A percentile compares a stretch with the other conserved stretches of the same genome.
phyloP scores from a whole-genome alignment of 129 eudicot genomes.

The Flaveria bidentis region DNA sequence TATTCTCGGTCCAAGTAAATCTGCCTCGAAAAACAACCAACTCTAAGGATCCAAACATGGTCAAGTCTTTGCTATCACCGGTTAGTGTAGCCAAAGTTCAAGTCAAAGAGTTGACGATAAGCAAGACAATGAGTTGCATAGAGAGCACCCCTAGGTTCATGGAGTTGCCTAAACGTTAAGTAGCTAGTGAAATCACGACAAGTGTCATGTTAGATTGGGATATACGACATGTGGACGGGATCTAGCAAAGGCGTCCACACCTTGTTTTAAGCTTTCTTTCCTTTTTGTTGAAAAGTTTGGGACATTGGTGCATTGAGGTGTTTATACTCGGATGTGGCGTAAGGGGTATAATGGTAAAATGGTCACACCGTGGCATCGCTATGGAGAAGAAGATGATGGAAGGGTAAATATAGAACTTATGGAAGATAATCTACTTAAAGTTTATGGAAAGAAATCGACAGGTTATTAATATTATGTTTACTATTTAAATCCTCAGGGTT shows the following conservation, averaged over 20 bases:
- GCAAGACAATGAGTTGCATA: slow-evolving; percentile 47
- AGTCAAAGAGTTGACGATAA: slow-evolving; percentile 41
- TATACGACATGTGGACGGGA: slow-evolving; percentile 24
- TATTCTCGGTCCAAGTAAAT: slow-evolving; percentile 57
- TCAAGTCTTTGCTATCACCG: slow-evolving; percentile 6
- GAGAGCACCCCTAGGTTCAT: slow-evolving; percentile 43
- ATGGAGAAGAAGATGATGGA: slow-evolving; percentile 22
- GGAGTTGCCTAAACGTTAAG: slow-evolving; percentile 27
- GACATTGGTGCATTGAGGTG: slow-evolving; percentile 33
- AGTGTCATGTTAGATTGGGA: background rate
- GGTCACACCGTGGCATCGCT: slow-evolving; percentile 3
- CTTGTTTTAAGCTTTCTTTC: slow-evolving; percentile 19
- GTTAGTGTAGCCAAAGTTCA: slow-evolving; percentile 34
- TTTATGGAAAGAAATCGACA: background rate
- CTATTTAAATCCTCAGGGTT: background rate
- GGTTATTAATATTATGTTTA: slow-evolving; percentile 11
- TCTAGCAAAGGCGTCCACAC: slow-evolving; percentile 20
- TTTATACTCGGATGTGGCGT: background rate
- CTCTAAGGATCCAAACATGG: slow-evolving; percentile 21
- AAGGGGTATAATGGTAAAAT: slow-evolving; percentile 1
- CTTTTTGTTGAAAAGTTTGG: slow-evolving; percentile 30
- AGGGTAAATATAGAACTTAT: slow-evolving; percentile 9
- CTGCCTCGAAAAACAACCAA: background rate
- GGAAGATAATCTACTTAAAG: slow-evolving; percentile 1
- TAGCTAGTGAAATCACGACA: slow-evolving; percentile 19